These are phyloP conservation scores for Ailanthus altissimus DNA, from an alignment of 345 rosid species.

Conservation along the genomic window DNA sequence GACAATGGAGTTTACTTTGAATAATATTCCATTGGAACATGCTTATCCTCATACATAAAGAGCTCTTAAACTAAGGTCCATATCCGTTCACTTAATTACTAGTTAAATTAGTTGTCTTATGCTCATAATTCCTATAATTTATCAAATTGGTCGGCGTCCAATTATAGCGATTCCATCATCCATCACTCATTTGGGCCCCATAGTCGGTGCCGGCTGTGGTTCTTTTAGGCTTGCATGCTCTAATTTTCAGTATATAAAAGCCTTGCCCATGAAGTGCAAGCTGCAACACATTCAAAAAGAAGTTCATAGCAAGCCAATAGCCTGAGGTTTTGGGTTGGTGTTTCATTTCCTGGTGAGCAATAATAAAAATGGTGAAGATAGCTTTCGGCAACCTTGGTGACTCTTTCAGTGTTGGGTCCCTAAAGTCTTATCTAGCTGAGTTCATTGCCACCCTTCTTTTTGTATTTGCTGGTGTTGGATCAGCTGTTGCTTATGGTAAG, in stretches of 20 bases:
- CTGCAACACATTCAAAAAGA: conserved; percentile 7
- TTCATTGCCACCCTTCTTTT: conserved; percentile 90
- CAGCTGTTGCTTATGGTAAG: conserved; percentile 72
- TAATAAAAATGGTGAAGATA: conserved; percentile 66
- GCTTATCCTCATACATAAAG: background rate
- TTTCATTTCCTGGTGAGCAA: background rate
- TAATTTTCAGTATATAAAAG: conserved; percentile 10
- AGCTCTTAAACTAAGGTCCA: background rate
- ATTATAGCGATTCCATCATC: conserved; percentile 17
- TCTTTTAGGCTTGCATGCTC: conserved; percentile 8
- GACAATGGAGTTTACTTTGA: background rate
- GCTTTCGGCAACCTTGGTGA: conserved; percentile 74
- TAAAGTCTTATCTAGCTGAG: conserved; percentile 74
- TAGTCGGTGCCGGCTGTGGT: conserved; percentile 50
- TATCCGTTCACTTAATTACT: conserved; percentile 28
- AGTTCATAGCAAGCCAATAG: background rate
- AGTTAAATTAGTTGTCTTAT: conserved; percentile 36
- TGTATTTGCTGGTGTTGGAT: conserved; percentile 96
- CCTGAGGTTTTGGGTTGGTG: background rate
- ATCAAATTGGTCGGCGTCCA: conserved; percentile 49
- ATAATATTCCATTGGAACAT: conserved; percentile 14
- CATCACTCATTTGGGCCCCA: conserved; percentile 31
- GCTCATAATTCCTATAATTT: conserved; percentile 44
- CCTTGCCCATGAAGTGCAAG: background rate
- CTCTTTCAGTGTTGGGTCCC: conserved; percentile 66